phyloP scores from a whole-genome alignment of 1,139 yeast species.

The Pichia sp. region DNA sequence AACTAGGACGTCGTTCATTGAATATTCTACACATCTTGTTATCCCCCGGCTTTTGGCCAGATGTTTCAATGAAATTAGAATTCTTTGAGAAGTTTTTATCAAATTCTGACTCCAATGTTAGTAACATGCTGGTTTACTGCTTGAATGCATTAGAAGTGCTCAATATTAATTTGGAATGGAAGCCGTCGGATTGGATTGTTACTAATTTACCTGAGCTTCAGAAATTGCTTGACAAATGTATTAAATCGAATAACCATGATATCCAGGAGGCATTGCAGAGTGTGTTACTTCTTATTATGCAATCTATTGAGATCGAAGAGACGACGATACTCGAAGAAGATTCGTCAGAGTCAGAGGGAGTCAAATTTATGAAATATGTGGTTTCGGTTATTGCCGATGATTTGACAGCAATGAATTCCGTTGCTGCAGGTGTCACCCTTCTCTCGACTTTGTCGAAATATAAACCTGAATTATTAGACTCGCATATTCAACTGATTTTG shows the following conservation, averaged over 20 bases:
- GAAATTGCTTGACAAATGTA: constrained; percentile 70
- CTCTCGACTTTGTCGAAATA: constrained; percentile 77
- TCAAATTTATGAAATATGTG: constrained; percentile 56
- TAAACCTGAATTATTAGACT: constrained; percentile 67
- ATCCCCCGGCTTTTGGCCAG: constrained; percentile 75
- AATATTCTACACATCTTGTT: constrained; percentile 67
- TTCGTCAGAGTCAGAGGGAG: constrained; percentile 42
- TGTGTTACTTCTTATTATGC: constrained; percentile 59
- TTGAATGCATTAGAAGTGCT: constrained; percentile 88
- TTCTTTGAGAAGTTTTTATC: constrained; percentile 84
- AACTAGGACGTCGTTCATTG: constrained; percentile 74
- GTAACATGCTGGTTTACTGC: constrained; percentile 62
- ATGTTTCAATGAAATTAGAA: constrained; percentile 72
- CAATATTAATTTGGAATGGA: constrained; percentile 78
- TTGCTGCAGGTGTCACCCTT: constrained; percentile 85
- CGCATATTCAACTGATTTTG: constrained; percentile 69
- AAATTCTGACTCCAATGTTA: constrained; percentile 65
- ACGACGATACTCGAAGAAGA: constrained; percentile 43
- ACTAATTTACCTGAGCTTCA: constrained; percentile 63
- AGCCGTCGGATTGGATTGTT: constrained; percentile 68
- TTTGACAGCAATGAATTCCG: constrained; percentile 70
- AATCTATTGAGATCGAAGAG: constrained; percentile 43
- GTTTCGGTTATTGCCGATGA: constrained; percentile 76
- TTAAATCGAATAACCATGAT: constrained; percentile 78
- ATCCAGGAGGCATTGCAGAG: constrained; percentile 76